These are phyloP conservation scores for Sapria himalayana DNA, from an alignment of 345 rosid genomes.

Conservation along the genomic window DNA sequence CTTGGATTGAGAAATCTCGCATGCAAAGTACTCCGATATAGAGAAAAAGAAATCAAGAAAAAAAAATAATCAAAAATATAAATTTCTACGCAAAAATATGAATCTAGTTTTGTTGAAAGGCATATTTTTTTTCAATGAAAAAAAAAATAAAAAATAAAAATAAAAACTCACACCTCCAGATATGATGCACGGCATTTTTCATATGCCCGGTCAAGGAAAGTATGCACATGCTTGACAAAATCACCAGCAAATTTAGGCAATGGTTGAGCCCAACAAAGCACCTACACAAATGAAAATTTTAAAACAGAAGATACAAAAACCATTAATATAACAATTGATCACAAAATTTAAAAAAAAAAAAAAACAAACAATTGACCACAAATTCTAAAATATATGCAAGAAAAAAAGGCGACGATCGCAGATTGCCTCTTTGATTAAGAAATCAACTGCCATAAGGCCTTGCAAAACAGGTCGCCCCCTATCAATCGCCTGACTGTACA, in stretches of 20 bases:
- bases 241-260: constrained; percentile 96
- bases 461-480: constrained; percentile 95
- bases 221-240: constrained; percentile 80
- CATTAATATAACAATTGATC: neutral
- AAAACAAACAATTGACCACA: neutral
- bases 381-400: constrained; percentile 9
- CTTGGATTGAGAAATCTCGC: no score
- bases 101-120: no score
- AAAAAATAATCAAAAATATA: no score
- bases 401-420: no score
- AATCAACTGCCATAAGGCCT: constrained; percentile 91
- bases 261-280: constrained; percentile 99
- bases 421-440: constrained; percentile 90
- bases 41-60: no score
- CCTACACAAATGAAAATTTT: constrained; percentile 21
- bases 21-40: no score
- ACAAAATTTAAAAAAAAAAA: neutral
- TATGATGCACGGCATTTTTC: constrained; percentile 97
- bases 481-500: constrained; percentile 54
- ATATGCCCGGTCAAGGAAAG: constrained; percentile 89
- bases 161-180: constrained; percentile 47
- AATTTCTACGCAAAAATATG: no score
- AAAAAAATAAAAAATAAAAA: constrained; percentile 5
- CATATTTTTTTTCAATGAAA: no score
- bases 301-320: neutral